These are phyloP conservation scores for Hortiboletus flavorubellus DNA, from an alignment of 768 basidiomycete species.

Conservation along the genomic window DNA sequence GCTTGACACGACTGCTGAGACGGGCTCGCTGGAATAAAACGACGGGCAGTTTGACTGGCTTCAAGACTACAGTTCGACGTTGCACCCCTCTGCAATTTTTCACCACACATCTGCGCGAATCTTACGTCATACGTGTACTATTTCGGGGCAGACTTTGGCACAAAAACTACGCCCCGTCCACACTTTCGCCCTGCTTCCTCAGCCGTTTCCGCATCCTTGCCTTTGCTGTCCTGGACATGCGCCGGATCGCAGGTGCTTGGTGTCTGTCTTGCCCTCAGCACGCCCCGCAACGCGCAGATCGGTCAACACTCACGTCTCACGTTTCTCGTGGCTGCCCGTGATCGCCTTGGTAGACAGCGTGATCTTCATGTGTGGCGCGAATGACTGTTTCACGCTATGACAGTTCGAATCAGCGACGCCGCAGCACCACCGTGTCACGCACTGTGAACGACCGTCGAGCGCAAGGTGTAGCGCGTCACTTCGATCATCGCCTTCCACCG, in stretches of 20 bases:
- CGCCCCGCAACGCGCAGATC: not conserved
- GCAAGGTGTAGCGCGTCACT: constrained; percentile 32
- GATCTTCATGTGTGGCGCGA: constrained; percentile 67
- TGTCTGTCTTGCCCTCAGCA: constrained; percentile 41
- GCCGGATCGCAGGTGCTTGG: constrained; percentile 51
- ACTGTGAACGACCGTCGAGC: constrained; percentile 61
- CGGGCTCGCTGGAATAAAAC: constrained; percentile 11
- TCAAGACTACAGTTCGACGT: constrained; percentile 5
- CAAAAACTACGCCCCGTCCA: constrained; percentile 12
- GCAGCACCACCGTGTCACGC: constrained; percentile 22
- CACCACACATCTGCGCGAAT: constrained; percentile 11
- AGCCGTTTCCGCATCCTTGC: constrained; percentile 47
- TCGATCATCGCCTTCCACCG: constrained; percentile 34
- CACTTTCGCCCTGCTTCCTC: constrained; percentile 29
- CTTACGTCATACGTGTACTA: constrained; percentile 23
- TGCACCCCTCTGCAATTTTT: constrained; percentile 13
- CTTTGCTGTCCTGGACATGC: constrained; percentile 57
- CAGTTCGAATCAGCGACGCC: not conserved
- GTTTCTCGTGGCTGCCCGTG: constrained; percentile 36
- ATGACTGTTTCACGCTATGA: constrained; percentile 49
- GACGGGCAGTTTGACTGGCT: constrained; percentile 3
- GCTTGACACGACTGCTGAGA: constrained; percentile 13
- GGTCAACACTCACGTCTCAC: constrained; percentile 34
- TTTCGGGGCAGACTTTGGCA: constrained; percentile 7
- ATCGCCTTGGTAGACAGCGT: constrained; percentile 53